Conservation (phyloP, 2,329 filamentous ascomycete genomes). For the Xylariales sp. region DNA sequence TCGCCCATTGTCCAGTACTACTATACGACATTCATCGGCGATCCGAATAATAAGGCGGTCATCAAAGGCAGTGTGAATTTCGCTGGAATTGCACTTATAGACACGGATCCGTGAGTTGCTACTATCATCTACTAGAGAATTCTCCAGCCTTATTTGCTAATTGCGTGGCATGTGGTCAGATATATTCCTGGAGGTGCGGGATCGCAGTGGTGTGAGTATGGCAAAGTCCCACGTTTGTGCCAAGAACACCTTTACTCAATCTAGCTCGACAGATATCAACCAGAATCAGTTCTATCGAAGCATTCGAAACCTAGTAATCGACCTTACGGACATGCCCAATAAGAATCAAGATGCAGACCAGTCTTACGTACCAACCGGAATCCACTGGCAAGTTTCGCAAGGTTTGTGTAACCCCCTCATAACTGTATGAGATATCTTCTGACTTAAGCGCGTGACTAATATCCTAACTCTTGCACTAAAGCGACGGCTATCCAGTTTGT, state of each 20-base stretch:
- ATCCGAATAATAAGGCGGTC: slow-evolving; percentile 54
- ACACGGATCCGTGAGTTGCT: slow-evolving; percentile 18
- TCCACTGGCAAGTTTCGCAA: too few relatives aligned
- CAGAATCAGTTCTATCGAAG: slow-evolving; percentile 24
- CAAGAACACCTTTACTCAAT: not conserved
- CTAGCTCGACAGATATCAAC: not conserved
- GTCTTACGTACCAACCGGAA: not conserved
- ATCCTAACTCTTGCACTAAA: too few relatives aligned
- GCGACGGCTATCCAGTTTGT: slow-evolving; percentile 57
- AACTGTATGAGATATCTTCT: too few relatives aligned
- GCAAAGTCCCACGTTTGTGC: not conserved
- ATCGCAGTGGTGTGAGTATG: not conserved
- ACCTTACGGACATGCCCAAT: slow-evolving; percentile 25
- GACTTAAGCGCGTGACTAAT: too few relatives aligned
- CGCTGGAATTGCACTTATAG: slow-evolving; percentile 17
- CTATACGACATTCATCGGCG: slow-evolving; percentile 68
- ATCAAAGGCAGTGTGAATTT: slow-evolving; percentile 57
- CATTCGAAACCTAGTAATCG: slow-evolving; percentile 31
- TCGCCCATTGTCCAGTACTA: slow-evolving; percentile 51
- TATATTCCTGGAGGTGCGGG: not conserved
- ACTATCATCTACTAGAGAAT: slow-evolving; percentile 32
- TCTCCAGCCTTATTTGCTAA: too few relatives aligned
- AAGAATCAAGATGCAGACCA: slow-evolving; percentile 7
- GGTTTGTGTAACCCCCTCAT: too few relatives aligned
- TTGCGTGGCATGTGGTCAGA: too few relatives aligned